These are phyloP conservation scores for Nicotiana tabacum DNA, from an alignment of 257 asterid genomes.

Conservation along the genomic window DNA sequence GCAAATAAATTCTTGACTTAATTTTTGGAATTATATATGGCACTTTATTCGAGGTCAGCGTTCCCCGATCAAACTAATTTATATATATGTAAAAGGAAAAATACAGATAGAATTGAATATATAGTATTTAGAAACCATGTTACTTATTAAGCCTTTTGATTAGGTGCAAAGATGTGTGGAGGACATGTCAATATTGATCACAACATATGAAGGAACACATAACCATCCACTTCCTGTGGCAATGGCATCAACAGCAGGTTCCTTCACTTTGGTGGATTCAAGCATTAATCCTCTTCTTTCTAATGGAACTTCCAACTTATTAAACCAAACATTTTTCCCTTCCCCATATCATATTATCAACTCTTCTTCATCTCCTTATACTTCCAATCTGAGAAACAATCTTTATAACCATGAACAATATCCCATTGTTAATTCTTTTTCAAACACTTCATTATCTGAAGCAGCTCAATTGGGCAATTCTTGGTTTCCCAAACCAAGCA, in stretches of 20 bases:
- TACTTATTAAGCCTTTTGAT: too few relatives aligned
- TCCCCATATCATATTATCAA: constrained; percentile 22
- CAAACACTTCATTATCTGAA: not conserved
- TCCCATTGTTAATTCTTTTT: constrained; percentile 18
- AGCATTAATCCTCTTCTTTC: constrained; percentile 24
- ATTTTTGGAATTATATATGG: too few relatives aligned
- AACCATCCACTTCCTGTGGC: constrained; percentile 87
- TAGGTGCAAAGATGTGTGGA: too few relatives aligned
- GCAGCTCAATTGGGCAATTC: not conserved
- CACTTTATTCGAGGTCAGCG: too few relatives aligned
- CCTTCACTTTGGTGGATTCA: too few relatives aligned
- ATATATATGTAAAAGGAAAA: too few relatives aligned
- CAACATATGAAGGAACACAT: constrained; percentile 94
- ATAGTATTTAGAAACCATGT: too few relatives aligned
- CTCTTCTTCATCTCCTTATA: constrained; percentile 26
- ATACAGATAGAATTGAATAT: too few relatives aligned
- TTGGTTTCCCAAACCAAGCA: too few relatives aligned
- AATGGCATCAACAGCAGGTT: constrained; percentile 55
- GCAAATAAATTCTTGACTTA: too few relatives aligned
- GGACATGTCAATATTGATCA: not conserved
- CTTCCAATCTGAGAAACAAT: constrained; percentile 32
- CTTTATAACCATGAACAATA: constrained; percentile 25
- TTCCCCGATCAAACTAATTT: too few relatives aligned
- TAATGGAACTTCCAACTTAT: not conserved
- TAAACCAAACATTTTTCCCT: constrained; percentile 19